Evolutionary conservation across 2,329 filamentous ascomycete genomes (phyloP), one percentile per base, ranked within the genome.

Genomic region (Penicillium sp.): DNA sequence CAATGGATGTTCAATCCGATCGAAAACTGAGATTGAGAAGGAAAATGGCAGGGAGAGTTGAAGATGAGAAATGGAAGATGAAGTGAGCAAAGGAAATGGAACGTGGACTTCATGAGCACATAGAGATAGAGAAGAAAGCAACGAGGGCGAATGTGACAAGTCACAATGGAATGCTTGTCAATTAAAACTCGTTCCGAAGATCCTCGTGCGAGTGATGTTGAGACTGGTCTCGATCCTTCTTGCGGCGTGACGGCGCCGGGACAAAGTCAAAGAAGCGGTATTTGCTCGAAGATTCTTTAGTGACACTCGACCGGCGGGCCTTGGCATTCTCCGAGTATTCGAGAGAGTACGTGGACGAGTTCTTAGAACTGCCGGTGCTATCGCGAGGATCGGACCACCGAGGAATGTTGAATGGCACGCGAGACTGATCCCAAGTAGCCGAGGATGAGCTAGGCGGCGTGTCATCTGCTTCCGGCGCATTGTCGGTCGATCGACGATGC

Each of bases 291-390:
- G 73, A 69, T 57, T 80, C 78, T 56, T 75, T 76, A 49, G 72
- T 76, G 44, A 78, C 74, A 57, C 73, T 80, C 56, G 75, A 73
- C 64, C 76, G 70, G 59, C 75, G 76, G 33, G 69, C 72, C 58
- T 75, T 80, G 47, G 73, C 67, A 53, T 61, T 66, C 17, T 80
- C 78, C 1, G 73, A 66, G 42, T 76, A 76, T 42, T 82, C 79
- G 38, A 80, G 70, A 4, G 79, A 79, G 60, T 81, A 80, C 0
- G 78, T 80, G 7, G 80, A 82, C 2, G 79, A 81, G 59, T 82
- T 81, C 30, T 81, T 80, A 10, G 80, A 81, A 65, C 77, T 79
- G 26, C 76, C 72, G n/a, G 76, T 78, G 67, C 78, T 78, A 38
- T 80, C 76, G 17, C 77, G 76, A 33, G 76, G 63, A 26, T 80